Evolutionary conservation across 768 basidiomycete genomes (phyloP), one percentile per base, ranked within the genome.

Genomic region (Amanita jacksonii): DNA sequence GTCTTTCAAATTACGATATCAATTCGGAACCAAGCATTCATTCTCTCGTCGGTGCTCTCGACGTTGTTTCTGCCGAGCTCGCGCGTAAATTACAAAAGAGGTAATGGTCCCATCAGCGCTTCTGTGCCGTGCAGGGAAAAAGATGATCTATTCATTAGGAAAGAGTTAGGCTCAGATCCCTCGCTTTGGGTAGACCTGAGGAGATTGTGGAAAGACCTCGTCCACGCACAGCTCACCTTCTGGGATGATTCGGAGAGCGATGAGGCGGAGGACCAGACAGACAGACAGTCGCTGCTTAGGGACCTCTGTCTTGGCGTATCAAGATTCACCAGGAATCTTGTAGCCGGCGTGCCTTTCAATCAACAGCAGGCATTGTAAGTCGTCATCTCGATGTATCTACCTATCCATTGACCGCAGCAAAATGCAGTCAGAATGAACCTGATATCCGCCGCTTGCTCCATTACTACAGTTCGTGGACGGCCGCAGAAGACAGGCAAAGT

Each of bases 251-350:
- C 64, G 2, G 65, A 69, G n/a, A 65, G 58, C 23, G 65, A 66
- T 4, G 58, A 62, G 18, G 57, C 52, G 10, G 53, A 47, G 15
- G 45, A 38, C 28, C 52, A 57, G 46, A 49, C 45, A 33, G 39
- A 54, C 41, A 58, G 65, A 38, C 58, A 68, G 44, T 48, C 56
- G 8, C 51, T 56, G 20, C 65, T 72, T 5, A 65, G 64, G 38
- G 50, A 53, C 1, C 57, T 78, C 8, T 70, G 72, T 47, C 62
- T 62, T n/a, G 68, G 65, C 52, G 54, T 89, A 16, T 82, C 79
- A 6, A 82, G 77, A 54, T 81, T 93, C 55, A 89, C 86, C 10
- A 74, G 92, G 47, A 93, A 96, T 57, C 62, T 92, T 8, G 78
- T 87, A 25, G 88, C 88, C 8, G 85, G 79, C 5, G 72, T 80